Conservation (phyloP, 2,329 filamentous ascomycete genomes). For the Niveomyces coronatus region DNA sequence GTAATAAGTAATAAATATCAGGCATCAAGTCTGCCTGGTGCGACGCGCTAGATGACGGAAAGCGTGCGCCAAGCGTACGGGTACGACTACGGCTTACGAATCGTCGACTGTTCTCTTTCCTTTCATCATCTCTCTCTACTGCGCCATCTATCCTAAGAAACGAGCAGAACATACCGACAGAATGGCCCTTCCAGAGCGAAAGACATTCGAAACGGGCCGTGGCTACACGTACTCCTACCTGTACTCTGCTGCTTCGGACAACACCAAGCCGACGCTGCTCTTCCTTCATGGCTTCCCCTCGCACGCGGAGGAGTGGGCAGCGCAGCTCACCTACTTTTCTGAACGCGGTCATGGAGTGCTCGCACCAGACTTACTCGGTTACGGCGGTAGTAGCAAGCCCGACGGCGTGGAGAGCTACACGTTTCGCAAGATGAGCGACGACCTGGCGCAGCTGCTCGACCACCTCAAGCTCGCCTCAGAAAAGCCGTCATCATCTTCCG, state of each 20-base stretch:
- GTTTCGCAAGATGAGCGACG: slow-evolving; percentile 21
- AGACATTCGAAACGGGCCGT: slow-evolving; percentile 11
- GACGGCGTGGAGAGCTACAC: slow-evolving; percentile 19
- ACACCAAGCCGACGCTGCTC: slow-evolving; percentile 25
- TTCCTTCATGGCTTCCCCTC: slow-evolving; percentile 41
- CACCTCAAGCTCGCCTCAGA: slow-evolving; percentile 17
- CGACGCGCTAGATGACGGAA: too few species aligned
- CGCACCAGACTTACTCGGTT: slow-evolving; percentile 31
- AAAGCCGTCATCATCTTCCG: too few species aligned
- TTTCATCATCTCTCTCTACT: too few species aligned
- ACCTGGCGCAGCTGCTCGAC: slow-evolving; percentile 23
- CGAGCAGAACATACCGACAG: too few species aligned
- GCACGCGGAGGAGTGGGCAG: slow-evolving; percentile 31
- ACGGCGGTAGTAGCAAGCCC: slow-evolving; percentile 24
- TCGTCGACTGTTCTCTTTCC: too few species aligned
- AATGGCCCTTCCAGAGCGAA: slow-evolving; percentile 1
- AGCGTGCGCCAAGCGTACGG: too few species aligned
- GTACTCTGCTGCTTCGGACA: slow-evolving; percentile 13
- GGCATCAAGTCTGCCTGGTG: too few species aligned
- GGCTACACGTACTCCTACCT: slow-evolving; percentile 23
- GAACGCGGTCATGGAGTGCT: slow-evolving; percentile 30
- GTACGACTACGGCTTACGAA: too few species aligned
- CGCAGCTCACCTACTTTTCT: slow-evolving; percentile 26
- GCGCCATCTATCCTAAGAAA: too few species aligned
- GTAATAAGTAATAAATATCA: too few species aligned